Percentiles rank a stretch among this genome's conserved stretches.
Evolutionary conservation across 768 basidiomycete genomes (phyloP).

Genomic region (Lentinus brumalis): DNA sequence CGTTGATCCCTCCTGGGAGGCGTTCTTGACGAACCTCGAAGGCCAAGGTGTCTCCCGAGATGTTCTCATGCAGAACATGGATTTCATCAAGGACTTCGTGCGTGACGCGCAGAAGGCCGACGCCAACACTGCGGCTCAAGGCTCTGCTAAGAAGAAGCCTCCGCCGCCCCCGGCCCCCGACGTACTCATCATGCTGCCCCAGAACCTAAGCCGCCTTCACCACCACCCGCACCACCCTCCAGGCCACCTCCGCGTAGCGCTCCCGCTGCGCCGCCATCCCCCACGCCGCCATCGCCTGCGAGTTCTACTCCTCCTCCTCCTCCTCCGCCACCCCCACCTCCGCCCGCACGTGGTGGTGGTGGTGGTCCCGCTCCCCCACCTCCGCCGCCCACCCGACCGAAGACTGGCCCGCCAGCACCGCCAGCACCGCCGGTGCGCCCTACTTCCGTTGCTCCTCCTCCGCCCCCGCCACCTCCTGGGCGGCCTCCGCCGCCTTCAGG

Average conservation of each 20-base stretch:
- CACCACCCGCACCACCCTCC: conserved; percentile 48
- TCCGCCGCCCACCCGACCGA: conserved; percentile 33
- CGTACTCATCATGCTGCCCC: conserved; percentile 23
- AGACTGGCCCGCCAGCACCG: conserved; percentile 38
- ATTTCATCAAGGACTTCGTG: conserved; percentile 87
- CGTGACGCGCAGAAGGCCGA: conserved; percentile 45
- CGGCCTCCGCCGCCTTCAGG: conserved; percentile 33
- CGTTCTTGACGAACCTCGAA: conserved; percentile 67
- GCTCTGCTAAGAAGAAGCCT: conserved; percentile 33
- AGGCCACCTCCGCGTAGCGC: conserved; percentile 38
- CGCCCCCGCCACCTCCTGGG: conserved; percentile 30
- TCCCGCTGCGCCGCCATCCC: conserved; percentile 29
- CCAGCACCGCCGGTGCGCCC: conserved; percentile 38
- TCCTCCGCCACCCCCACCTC: conserved; percentile 36
- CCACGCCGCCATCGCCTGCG: conserved; percentile 31
- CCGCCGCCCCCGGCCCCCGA: conserved; percentile 40
- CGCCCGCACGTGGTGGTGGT: conserved; percentile 27
- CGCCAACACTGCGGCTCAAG: conserved; percentile 18
- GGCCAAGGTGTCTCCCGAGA: conserved; percentile 65
- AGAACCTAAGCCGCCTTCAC: conserved; percentile 45
- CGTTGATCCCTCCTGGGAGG: conserved; percentile 89
- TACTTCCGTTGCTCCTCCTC: conserved; percentile 36
- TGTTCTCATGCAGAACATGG: conserved; percentile 75
- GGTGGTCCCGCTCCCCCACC: conserved; percentile 25
- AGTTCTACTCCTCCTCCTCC: conserved; percentile 34